phyloP scores from a whole-genome alignment of 805 yeast genomes.

The Pachysolen tannophilus region DNA sequence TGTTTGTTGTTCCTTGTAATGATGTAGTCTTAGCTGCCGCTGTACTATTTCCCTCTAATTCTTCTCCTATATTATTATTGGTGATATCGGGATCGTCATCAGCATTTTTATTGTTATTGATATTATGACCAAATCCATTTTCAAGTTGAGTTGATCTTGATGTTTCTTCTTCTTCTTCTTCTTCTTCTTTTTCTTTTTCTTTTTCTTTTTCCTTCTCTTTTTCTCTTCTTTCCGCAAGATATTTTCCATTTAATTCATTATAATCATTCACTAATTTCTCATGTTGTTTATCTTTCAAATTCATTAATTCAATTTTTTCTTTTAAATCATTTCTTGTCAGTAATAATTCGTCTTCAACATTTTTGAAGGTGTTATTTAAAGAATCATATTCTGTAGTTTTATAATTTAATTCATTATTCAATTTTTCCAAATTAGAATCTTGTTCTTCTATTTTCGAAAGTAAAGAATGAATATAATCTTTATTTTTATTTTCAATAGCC shows the following conservation, averaged over 20 bases:
- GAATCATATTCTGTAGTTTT: slow-evolving; percentile 8
- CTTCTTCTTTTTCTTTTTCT: not conserved
- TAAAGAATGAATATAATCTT: not conserved
- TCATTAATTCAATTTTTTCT: slow-evolving; percentile 2
- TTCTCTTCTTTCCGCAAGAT: not conserved
- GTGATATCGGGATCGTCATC: too few relatives aligned
- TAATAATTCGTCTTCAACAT: slow-evolving; percentile 1
- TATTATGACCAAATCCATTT: too few relatives aligned
- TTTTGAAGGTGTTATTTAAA: slow-evolving; percentile 2
- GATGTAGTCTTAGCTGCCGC: too few relatives aligned
- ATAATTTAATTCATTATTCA: too few relatives aligned
- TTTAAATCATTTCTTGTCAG: not conserved
- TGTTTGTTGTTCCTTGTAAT: too few relatives aligned
- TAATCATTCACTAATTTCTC: not conserved
- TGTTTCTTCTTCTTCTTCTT: too few relatives aligned
- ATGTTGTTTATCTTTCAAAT: slow-evolving; percentile 4
- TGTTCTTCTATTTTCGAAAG: slow-evolving; percentile 1
- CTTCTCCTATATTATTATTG: too few relatives aligned
- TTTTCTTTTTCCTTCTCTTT: not conserved
- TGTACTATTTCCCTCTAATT: too few relatives aligned
- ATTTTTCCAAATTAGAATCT: not conserved
- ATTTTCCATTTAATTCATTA: not conserved
- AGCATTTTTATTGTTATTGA: too few relatives aligned
- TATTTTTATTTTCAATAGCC: not conserved
- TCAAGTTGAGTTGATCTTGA: too few relatives aligned